phyloP scores from a whole-genome alignment of 1,139 yeast genomes.

The Williopsis jadinii region DNA sequence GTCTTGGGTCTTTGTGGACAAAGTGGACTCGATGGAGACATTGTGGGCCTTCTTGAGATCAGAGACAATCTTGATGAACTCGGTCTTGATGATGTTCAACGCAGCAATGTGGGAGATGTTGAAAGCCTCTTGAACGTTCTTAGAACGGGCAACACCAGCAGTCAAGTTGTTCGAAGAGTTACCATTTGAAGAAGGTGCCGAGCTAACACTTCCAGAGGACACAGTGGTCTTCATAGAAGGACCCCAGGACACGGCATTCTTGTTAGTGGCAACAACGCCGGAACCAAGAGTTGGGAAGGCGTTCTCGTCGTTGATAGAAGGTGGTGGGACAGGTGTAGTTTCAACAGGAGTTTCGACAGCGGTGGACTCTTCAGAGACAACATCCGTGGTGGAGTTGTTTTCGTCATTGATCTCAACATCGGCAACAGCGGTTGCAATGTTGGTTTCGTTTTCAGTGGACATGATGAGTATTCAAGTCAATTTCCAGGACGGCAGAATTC shows the following conservation, averaged over 20 bases:
- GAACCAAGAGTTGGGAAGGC: slow-evolving; percentile 71
- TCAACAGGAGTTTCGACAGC: slow-evolving; percentile 15
- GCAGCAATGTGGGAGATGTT: slow-evolving; percentile 64
- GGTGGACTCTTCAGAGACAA: slow-evolving; percentile 1
- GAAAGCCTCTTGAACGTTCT: slow-evolving; percentile 65
- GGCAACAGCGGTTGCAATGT: slow-evolving; percentile 13
- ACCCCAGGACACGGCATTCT: slow-evolving; percentile 35
- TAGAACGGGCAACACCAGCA: slow-evolving; percentile 26
- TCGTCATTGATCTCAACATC: not conserved
- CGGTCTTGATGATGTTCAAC: slow-evolving; percentile 54
- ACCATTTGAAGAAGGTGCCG: slow-evolving; percentile 13
- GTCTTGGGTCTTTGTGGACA: slow-evolving; percentile 67
- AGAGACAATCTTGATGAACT: slow-evolving; percentile 57
- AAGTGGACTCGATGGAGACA: slow-evolving; percentile 78
- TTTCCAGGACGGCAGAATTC: not conserved
- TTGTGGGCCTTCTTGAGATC: slow-evolving; percentile 53
- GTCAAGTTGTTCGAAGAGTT: no score
- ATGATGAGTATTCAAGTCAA: slow-evolving; percentile 2
- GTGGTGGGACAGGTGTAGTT: slow-evolving; percentile 13
- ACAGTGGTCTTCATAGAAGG: slow-evolving; percentile 34
- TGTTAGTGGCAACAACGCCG: slow-evolving; percentile 23
- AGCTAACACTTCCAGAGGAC: slow-evolving; percentile 21
- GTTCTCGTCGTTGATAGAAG: slow-evolving; percentile 35
- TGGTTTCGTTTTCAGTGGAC: slow-evolving; percentile 11
- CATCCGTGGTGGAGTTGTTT: not conserved